Base-by-base conservation (phyloP, 495 filamentous ascomycete species). In the Oidiodendron maius region DNA sequence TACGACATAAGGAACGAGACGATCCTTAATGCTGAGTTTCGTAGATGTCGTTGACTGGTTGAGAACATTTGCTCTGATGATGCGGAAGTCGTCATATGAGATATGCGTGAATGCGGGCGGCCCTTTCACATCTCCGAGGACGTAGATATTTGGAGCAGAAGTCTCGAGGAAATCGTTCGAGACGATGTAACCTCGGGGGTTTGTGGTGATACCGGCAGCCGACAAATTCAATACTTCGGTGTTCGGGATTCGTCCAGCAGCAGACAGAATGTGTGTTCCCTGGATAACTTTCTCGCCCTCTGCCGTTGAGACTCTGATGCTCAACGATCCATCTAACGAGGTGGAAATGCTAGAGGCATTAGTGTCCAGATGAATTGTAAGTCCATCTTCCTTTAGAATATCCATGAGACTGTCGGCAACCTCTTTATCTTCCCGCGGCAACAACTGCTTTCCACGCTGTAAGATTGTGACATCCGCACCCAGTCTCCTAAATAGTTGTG, bases 101-200 rank as follows among this genome's bases (percentile, higher is more conserved):
- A 77, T 64, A 59, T 79, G 74, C 3, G 73, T 77, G 60, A 79
- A 79, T 4, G 72, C 71, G 9, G 74, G 74, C 4, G 65, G 66
- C 26, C 71, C 72, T 42, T 74, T 69, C 28, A 70, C 68, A 47
- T 79, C 74, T 41, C 75, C 74, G 3, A 79, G 47, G 4, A 64
- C 71, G 48, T 65, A 79, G 22, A 77, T 59, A 21, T 61, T 61
- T 10, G 60, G 51, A 0, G 54, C 53, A n/a, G 55, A 56, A 0
- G 72, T 76, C 38, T 64, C 51, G 3, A 77, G 67, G 25, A 52
- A 61, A 13, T 65, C 57, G 36, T 68, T 61, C 17, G 62, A 64
- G 4, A 51, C 41, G 48, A 78, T 67, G 51, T 74, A 68, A 21
- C 70, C 70, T 30, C 51, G 48, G 1, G 46, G 16, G 38, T 65